These are phyloP conservation scores for Ramularia endophylla DNA, from an alignment of 2,329 filamentous ascomycete species.

Conservation along the genomic window DNA sequence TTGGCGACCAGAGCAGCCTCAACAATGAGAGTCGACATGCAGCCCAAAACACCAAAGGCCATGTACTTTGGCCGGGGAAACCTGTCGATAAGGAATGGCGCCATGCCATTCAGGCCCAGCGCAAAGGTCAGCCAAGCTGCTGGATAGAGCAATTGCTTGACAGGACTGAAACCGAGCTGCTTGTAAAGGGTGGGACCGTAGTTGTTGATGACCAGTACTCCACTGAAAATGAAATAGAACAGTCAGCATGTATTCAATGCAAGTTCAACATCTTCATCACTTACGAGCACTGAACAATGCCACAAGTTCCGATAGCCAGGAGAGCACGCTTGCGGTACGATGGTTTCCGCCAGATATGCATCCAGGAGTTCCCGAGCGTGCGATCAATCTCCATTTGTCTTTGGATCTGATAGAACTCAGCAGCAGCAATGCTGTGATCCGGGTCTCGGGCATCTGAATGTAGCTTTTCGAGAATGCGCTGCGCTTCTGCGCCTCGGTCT, in stretches of 20 bases:
- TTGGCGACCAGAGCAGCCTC: conserved; percentile 17
- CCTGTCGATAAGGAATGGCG: conserved; percentile 22
- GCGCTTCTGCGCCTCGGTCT: conserved; percentile 17
- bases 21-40: conserved; percentile 15
- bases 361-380: conserved; percentile 22
- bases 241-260: no score
- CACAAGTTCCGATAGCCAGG: conserved; percentile 24
- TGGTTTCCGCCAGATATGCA: conserved; percentile 24
- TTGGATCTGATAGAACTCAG: conserved; percentile 28
- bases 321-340: conserved; percentile 26
- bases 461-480: conserved; percentile 19
- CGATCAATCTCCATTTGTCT: conserved; percentile 28
- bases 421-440: conserved; percentile 21
- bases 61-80: conserved; percentile 15
- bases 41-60: conserved; percentile 16
- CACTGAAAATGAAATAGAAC: neutral
- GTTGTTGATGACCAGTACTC: conserved; percentile 5
- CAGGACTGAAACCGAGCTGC: conserved; percentile 23
- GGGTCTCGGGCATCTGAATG: conserved; percentile 21
- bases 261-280: no score
- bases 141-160: conserved; percentile 25
- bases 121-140: conserved; percentile 28
- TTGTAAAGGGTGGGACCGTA: conserved; percentile 28
- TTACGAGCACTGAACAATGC: conserved; percentile 27
- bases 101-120: conserved; percentile 22